Base-by-base conservation (phyloP, 1,139 yeast species). In the Saccharomyces hybrid region DNA sequence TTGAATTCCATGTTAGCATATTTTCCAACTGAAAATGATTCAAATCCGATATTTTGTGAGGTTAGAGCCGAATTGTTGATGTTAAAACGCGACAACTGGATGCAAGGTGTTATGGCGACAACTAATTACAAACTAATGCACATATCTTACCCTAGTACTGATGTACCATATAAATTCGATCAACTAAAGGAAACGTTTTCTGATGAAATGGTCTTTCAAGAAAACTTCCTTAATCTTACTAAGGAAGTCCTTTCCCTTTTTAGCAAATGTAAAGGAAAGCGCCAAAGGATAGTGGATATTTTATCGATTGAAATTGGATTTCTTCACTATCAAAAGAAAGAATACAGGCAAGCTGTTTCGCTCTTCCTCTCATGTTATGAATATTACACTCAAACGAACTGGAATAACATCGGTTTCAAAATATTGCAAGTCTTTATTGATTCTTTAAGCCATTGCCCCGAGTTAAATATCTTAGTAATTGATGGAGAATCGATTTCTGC, bases 291-390 rank as follows among this genome's bases (percentile, higher is more conserved):
- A 0, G 82, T 87, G 8, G 93, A 87, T 63, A 76, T 86, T 6
- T 73, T 93, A 28, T 83, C 93, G 3, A 81, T 88, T n/a, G 97
- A 93, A 60, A 75, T 89, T 53, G 97, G 96, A 0, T 67, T 87
- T n/a, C 70, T 89, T 25, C 82, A 85, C 50, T 86, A 80, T 65
- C 83, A 82, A 58, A 72, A 75, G 50, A 73, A 78, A 1, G 77
- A 86, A 49, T 86, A 82, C 60, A 75, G 76, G 46, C 78, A 79
- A 48, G 87, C 96, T 1, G 78, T 83, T 9, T 72, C 78, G 13
- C 80, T 86, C 7, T 73, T 91, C 8, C 81, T 82, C 49, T 80
- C 83, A 26, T 82, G 95, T 2, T 88, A 88, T 50, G 82, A 80
- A 46, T 81, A 82, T 56, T 89, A 86, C 63, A 76, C 80, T 16